Evolutionary conservation across 2,329 filamentous ascomycete genomes (phyloP), one percentile per base, ranked within the genome.

Genomic region (Colletotrichum cordylinicola): DNA sequence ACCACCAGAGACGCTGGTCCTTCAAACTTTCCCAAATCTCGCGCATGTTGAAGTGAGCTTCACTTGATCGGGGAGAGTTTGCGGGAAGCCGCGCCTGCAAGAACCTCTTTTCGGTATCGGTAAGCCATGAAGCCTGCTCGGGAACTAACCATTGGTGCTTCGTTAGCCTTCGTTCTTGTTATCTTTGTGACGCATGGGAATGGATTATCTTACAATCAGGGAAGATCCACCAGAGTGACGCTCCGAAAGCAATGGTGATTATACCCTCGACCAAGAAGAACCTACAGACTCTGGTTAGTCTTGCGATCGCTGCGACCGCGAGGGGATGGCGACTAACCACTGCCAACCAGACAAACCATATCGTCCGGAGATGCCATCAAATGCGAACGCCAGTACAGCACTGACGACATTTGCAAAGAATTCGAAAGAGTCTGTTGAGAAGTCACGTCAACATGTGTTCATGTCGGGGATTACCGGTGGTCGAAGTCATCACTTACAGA

Each of bases 381-480:
- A 88, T 0, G 81, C 86, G 77, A 84, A 88, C 1, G 87, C 86
- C 15, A 88, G 80, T 8, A 88, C 66, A 15, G 84, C 86, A 72
- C 86, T 83, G 33, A 88, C 80, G 5, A 88, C 82, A 4, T 87
- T 58, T 85, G 85, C 16, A 85, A 81, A n/a, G 84, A 85, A 83
- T 84, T 24, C 31, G 9, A n/a, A 43, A 29, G 21, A 48, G 64
- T 67, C 37, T 48, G 39, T 31, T 6, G 15, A 4, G n/a, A 52
- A 21, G 43, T 2, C 9, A 58, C 24, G 29, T 58, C 55, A 58
- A 48, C 39, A 48, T 48, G 6, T 48, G 15, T 8, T 2, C 13
- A 15, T 18, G 21, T 16, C 55, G 27, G 24, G 18, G n/a, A n/a
- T 10, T 12, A 21, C 12, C 24, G 8, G 4, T 58, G 24, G 8